Evolutionary conservation across 768 basidiomycete species (phyloP), one percentile per base, ranked within the genome.

Genomic region (Goffeauzyma gilvescens): DNA sequence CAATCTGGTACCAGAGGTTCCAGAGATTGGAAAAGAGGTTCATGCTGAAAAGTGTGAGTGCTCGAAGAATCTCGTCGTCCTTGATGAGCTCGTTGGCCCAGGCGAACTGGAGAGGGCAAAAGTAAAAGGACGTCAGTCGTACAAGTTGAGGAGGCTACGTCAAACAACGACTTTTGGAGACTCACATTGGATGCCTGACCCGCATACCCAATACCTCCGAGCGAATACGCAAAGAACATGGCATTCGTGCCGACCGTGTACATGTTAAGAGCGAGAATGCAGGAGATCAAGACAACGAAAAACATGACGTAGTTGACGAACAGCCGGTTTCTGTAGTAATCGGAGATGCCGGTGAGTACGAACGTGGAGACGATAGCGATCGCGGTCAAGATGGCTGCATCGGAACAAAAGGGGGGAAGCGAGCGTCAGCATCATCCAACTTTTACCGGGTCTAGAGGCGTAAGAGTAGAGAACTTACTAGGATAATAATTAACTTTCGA

Each of bases 21-120:
- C 78, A 58, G 25, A 68, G 72, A 53, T 77, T 78, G 62, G 73
- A 76, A 70, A 75, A 77, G 73, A 76, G 75, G 59, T 81, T 81
- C 80, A 83, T 81, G 5, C 74, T 75, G 20, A 75, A 78, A 13
- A 82, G 68, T 3, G 81, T 76, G 30, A 81, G 65, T 4, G 68
- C 72, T 32, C 79, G 71, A 52, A 79, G 75, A 56, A 76, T 73
- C 52, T 75, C 69, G 59, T 82, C 76, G 50, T 79, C 74, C 21
- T 73, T 71, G 44, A 75, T 76, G 38, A 79, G 71, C 55, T 79
- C 75, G 58, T 82, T 82, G n/a, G 79, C 78, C 80, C 81, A 81
- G 12, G 76, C 75, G 53, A 81, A 81, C 44, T 49, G 25, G 10
- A 17, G 12, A n/a, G n/a, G n/a, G n/a, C n/a, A n/a, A n/a, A n/a